Evolutionary conservation across 2,329 filamentous ascomycete genomes (phyloP), one percentile per base, ranked within the genome.

Genomic region (Alternaria solani): DNA sequence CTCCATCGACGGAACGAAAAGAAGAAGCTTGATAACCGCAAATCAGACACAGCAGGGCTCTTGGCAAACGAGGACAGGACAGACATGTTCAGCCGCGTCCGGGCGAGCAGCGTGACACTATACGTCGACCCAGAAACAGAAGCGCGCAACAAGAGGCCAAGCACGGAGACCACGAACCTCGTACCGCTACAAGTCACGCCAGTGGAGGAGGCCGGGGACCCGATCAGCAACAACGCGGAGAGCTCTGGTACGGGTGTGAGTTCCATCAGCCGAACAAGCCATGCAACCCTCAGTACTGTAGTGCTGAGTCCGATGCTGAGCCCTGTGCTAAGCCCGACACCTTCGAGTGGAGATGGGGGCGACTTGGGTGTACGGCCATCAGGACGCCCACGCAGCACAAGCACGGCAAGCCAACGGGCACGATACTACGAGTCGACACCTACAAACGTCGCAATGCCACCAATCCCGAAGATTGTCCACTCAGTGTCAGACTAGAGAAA

Each of bases 341-440:
- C 69, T 12, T 63, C 62, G 16, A 60, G 14, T 23, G 51, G 7
- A 12, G 66, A 68, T 2, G 64, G 63, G 14, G 61, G 57, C 6
- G 64, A 70, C 49, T 25, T 68, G 52, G 68, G 68, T 9, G 49
- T 64, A 16, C 62, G 68, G 38, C 49, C 59, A 5, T 41, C 61
- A 5, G 64, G 57, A 2, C 62, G 74, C 14, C 55, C 69, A 9
- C 63, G 74, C 36, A 76, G 74, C 51, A 72, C 67, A 38, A 77
- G 75, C 56, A 63, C 71, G 7, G 51, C 68, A 4, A 75, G 73
- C 28, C 54, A 62, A 41, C 62, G 64, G 18, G 63, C 69, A 4
- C 57, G 69, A 20, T 77, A 77, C 44, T 77, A 77, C n/a, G 68
- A 74, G 7, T 66, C 47, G n/a, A 72, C 57, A n/a, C 65, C 72